Percentiles rank a stretch among this genome's conserved stretches.
These are phyloP conservation scores for Mortierella sp. DNA, from an alignment of 371 early-diverging fungal genomes.

Conservation along the genomic window DNA sequence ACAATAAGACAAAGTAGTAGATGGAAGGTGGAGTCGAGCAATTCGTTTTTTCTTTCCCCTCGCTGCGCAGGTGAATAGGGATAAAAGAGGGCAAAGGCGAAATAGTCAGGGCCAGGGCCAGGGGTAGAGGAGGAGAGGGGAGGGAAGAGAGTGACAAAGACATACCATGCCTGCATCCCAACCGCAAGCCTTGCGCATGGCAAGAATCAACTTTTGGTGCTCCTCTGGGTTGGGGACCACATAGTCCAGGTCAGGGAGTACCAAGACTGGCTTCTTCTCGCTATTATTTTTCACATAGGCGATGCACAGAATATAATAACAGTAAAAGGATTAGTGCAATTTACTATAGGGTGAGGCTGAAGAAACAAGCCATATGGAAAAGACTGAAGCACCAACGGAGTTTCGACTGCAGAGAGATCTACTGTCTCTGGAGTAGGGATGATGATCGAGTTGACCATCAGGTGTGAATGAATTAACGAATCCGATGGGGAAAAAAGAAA, in stretches of 20 bases:
- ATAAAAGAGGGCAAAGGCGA: not conserved
- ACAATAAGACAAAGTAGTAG: not conserved
- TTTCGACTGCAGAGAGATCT: not conserved
- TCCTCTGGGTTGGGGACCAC: conserved; percentile 49
- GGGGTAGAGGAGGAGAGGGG: too few species aligned
- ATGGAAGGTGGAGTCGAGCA: not conserved
- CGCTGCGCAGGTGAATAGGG: not conserved
- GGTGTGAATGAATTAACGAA: not conserved
- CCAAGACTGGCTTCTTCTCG: conserved; percentile 5
- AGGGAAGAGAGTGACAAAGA: not conserved
- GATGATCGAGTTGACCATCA: not conserved
- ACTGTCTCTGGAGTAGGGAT: not conserved
- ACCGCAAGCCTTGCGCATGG: conserved; percentile 55
- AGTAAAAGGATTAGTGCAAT: too few species aligned
- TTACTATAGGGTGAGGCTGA: not conserved
- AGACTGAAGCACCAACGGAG: not conserved
- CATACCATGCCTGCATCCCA: conserved; percentile 40
- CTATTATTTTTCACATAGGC: not conserved
- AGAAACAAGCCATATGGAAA: not conserved
- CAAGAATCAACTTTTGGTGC: conserved; percentile 24
- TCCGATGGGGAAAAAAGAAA: not conserved
- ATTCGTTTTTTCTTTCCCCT: not conserved
- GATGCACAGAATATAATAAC: too few species aligned
- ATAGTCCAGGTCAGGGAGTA: conserved; percentile 37
- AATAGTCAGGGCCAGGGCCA: too few species aligned